A percentile compares a stretch with the other conserved stretches of the same genome.
Conservation (phyloP, 1,139 yeast genomes). For the Pichia inconspicua region DNA sequence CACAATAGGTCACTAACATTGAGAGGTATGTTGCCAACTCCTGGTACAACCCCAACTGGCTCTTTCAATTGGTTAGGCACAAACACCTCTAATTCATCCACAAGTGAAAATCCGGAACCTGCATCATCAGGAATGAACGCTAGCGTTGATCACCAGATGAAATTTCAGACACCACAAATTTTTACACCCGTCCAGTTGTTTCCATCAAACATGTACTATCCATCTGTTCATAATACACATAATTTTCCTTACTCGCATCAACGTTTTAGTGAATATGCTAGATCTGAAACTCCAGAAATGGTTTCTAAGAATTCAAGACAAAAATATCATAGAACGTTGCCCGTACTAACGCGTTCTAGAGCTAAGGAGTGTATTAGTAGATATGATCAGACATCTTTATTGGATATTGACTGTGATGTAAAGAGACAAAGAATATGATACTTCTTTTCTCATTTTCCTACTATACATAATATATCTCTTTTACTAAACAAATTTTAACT, state of each 20-base stretch:
- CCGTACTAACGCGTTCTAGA: constrained; percentile 17
- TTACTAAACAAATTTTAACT: background rate
- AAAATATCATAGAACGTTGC: constrained; percentile 13
- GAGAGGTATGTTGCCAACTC: constrained; percentile 20
- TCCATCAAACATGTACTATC: constrained; percentile 11
- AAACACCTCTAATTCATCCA: background rate
- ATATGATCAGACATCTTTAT: background rate
- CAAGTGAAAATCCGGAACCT: background rate
- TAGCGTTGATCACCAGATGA: constrained; percentile 2
- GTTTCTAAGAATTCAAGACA: constrained; percentile 8
- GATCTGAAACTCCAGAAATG: constrained; percentile 9
- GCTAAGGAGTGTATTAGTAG: constrained; percentile 9
- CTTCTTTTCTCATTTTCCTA: background rate
- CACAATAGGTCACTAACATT: constrained; percentile 22
- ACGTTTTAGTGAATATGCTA: constrained; percentile 3
- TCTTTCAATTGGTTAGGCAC: constrained; percentile 10
- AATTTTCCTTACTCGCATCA: constrained; percentile 1
- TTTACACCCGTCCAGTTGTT: constrained; percentile 21
- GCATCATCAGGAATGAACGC: background rate
- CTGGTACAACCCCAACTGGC: constrained; percentile 25
- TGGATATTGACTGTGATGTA: background rate
- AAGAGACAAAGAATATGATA: constrained; percentile 3
- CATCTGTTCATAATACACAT: constrained; percentile 1
- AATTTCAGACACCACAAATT: constrained; percentile 13
- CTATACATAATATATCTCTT: background rate